Evolutionary conservation across 345 rosid genomes (phyloP), one percentile per base, ranked within the genome.

Genomic region (Aquilaria sinensis): DNA sequence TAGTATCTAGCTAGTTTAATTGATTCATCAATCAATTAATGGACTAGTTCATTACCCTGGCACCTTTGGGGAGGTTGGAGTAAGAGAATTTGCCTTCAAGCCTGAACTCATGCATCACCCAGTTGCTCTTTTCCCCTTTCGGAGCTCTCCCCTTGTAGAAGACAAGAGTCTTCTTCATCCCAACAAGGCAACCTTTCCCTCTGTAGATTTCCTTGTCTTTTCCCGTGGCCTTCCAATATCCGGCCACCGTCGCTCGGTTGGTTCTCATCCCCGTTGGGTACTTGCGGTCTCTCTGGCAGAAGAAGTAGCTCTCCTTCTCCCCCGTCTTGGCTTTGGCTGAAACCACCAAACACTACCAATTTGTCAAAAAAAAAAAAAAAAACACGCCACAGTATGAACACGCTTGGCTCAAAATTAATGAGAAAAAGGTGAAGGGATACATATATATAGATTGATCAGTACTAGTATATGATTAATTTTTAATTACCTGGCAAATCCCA

Each of bases 121-220:
- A 94, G 52, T 83, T 90, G 30, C 88, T 78, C 68, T 94, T 94
- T 79, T 88, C 99, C 49, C 99, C 99, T 77, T 81, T 94, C 0
- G 99, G 99, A 47, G 99, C 99, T 81, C 99, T 79, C 10, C 99
- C 99, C 72, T 3, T 75, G 78, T 94, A 94, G 72, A 94, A 94
- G 30, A 94, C 99, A 67, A 94, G 97, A 2, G 99, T 94, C 81
- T 94, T 94, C 85, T 94, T 94, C 99, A 94, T 94, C 56, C 99
- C 99, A 57, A 94, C 93, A 53, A 88, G 89, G 72, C 80, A 65
- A 15, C 70, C 69, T 69, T 73, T 85, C 3, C 91, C 97, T 70
- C 59, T 80, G 82, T 61, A 84, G 49, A 94, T 90, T 83, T 88
- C 88, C 57, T 83, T 94, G 46, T 94, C 99, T 62, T 90, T 90